Conservation (phyloP, 148 eudicot genomes). For the Rhododendron henanense region DNA sequence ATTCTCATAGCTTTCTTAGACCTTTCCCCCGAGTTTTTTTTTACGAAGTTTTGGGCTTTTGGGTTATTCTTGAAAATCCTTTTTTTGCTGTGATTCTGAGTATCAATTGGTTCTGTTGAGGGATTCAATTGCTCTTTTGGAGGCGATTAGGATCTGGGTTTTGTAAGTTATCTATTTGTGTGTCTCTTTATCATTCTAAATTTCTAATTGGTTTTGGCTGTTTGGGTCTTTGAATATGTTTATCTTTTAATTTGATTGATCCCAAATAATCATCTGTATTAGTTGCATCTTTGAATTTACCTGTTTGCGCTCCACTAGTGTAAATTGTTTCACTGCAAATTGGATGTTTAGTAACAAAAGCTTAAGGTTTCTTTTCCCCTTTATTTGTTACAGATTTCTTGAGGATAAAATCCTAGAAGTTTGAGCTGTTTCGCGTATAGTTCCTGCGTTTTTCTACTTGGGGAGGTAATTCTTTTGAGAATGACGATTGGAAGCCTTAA, state of each 20-base stretch:
- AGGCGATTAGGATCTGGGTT: background rate
- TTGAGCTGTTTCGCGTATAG: background rate
- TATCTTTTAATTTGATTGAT: background rate
- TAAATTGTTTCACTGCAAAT: background rate
- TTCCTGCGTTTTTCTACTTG: background rate
- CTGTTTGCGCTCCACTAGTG: background rate
- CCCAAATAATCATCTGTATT: background rate
- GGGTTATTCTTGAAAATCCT: background rate
- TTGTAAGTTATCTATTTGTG: background rate
- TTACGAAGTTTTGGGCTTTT: background rate
- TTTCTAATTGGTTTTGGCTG: background rate
- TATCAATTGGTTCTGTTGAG: background rate
- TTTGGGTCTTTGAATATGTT: background rate
- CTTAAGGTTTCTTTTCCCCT: background rate
- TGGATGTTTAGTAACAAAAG: background rate
- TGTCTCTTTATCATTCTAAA: background rate
- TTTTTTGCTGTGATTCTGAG: background rate
- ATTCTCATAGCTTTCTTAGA: background rate
- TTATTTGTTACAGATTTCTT: constrained; percentile 9
- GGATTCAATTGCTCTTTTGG: background rate
- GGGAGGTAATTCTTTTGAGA: constrained; percentile 5
- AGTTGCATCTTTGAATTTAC: background rate
- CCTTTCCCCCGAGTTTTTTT: background rate
- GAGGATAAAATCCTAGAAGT: background rate
- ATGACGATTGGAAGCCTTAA: constrained; percentile 38